Evolutionary conservation across 345 rosid genomes (phyloP), one percentile per base, ranked within the genome.

Genomic region (Corchorus olitorius): DNA sequence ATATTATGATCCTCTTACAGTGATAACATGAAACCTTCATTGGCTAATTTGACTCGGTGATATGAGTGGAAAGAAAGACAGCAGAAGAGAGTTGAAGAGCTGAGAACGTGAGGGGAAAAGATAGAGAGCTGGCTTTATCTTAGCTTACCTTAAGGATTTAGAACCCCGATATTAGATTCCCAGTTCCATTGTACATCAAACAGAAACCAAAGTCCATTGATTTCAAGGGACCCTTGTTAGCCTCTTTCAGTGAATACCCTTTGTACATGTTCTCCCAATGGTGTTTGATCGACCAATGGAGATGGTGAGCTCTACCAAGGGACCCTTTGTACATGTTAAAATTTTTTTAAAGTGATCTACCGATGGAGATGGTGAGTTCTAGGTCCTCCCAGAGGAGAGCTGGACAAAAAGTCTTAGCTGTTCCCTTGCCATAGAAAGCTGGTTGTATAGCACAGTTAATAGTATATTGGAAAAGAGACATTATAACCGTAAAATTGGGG

Each of bases 381-480:
- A 12, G 22, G 22, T 59, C 37, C 7, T 10, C 37, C 63, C 12
- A 10, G 35, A 22, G 63, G 16, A 27, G 63, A 22, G 63, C 22
- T 59, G 37, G 16, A 59, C 63, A 22, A 59, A 58, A 59, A 59
- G 9, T 64, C 27, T n/a, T 60, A 65, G 50, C 70, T 43, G 53
- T 49, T 52, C 55, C 64, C 46, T 71, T 37, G 66, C 35, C 34
- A 15, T 27, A n/a, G 65, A 70, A 37, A 74, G 73, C 45, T 10
- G 2, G 69, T 4, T 16, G 22, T 10, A 63, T 61, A 52, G 37
- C 74, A 55, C 19, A 45, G 41, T 43, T 34, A 27, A 3, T 33
- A 27, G 50, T 5, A 16, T 3, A 63, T 54, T 20, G 39, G 39
- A 64, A 41, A 4, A n/a, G 50, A 65, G n/a, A 46, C n/a, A 39